Evolutionary conservation across 73 alveolate genomes (phyloP).

Genomic region (Symbiodinium pilosum): DNA sequence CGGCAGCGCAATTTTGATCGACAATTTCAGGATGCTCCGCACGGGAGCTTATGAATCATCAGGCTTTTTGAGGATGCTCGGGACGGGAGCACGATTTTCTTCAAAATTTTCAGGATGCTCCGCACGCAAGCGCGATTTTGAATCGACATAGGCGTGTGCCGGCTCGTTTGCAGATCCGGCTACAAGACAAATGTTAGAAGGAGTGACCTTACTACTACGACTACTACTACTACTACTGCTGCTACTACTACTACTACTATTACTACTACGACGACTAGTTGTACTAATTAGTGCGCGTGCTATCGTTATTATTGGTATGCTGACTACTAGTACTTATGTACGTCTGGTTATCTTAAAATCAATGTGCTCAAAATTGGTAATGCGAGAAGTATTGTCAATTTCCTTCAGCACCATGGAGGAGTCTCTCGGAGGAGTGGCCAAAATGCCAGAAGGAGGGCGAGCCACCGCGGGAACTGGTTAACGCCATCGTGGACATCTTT

Average conservation of each 20-base stretch:
- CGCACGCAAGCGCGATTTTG: background rate
- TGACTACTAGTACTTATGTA: background rate
- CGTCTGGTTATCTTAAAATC: background rate
- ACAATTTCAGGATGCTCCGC: background rate
- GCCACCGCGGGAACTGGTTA: constrained; percentile 2
- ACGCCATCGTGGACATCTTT: background rate
- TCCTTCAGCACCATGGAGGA: background rate
- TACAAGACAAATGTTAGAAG: background rate
- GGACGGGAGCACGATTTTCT: background rate
- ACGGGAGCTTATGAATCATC: background rate
- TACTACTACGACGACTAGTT: background rate
- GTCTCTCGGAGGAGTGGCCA: background rate
- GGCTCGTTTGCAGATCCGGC: background rate
- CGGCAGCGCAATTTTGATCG: background rate
- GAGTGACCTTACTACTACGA: background rate
- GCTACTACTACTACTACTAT: background rate
- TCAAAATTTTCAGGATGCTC: background rate
- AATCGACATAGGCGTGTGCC: background rate
- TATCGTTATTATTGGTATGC: no score
- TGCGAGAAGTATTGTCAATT: background rate
- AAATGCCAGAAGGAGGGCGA: background rate
- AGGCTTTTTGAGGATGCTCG: background rate
- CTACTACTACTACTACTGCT: background rate
- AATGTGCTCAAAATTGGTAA: background rate
- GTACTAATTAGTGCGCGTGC: background rate